Evolutionary conservation across 1,139 yeast species (phyloP).

Genomic region (Hansenula lynferdii): DNA sequence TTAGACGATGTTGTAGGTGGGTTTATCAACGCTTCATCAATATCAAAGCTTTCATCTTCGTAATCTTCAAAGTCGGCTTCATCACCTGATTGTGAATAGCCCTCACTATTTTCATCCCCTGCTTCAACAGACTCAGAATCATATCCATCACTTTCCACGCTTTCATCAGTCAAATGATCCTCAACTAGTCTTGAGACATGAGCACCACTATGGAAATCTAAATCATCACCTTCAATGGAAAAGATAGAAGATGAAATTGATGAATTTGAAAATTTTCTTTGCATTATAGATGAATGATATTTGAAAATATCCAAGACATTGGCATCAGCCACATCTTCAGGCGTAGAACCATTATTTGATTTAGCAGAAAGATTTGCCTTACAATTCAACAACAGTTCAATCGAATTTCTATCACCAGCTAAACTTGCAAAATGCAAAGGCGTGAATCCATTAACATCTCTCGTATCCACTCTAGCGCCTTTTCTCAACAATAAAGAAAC

Average conservation of each 20-base stretch:
- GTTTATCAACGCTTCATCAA: background rate
- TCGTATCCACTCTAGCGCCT: constrained; percentile 75
- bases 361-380: constrained; percentile 58
- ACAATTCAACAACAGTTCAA: constrained; percentile 46
- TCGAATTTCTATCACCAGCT: constrained; percentile 46
- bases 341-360: constrained; percentile 49
- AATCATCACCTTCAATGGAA: constrained; percentile 24
- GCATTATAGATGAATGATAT: constrained; percentile 20
- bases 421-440: constrained; percentile 85
- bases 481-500: constrained; percentile 61
- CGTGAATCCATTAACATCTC: constrained; percentile 77
- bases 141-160: constrained; percentile 12
- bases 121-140: constrained; percentile 11
- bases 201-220: constrained; percentile 15
- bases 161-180: constrained; percentile 15
- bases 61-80: constrained; percentile 18
- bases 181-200: constrained; percentile 22
- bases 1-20: background rate
- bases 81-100: constrained; percentile 15
- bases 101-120: constrained; percentile 25
- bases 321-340: constrained; percentile 54
- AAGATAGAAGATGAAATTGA: constrained; percentile 22
- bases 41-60: constrained; percentile 7
- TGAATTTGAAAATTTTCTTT: constrained; percentile 20
- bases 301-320: constrained; percentile 50